These are phyloP conservation scores for Dendrobium officinale DNA, from an alignment of 106 monocot genomes.

Conservation along the genomic window DNA sequence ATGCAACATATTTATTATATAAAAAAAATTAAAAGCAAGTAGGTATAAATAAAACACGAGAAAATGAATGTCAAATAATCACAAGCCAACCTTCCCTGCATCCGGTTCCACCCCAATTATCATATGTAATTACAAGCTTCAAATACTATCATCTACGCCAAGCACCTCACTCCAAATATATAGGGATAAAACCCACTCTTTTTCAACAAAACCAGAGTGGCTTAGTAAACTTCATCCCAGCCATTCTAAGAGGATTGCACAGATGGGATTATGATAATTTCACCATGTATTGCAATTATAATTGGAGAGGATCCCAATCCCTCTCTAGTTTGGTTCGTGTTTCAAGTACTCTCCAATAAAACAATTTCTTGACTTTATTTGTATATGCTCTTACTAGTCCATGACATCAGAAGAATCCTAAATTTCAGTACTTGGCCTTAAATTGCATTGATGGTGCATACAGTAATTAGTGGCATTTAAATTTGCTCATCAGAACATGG, in stretches of 20 bases:
- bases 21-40: background rate
- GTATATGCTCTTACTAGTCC: background rate
- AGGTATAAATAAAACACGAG: background rate
- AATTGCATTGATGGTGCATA: background rate
- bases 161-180: background rate
- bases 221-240: background rate
- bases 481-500: background rate
- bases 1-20: background rate
- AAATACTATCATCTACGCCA: background rate
- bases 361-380: background rate
- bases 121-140: background rate
- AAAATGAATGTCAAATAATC: background rate
- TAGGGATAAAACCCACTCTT: background rate
- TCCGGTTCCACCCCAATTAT: background rate
- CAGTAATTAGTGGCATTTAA: background rate
- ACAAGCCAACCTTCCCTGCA: background rate
- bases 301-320: background rate
- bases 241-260: background rate
- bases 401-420: background rate
- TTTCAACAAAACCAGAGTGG: background rate
- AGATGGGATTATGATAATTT: background rate
- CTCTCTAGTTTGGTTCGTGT: background rate
- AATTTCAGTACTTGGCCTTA: too few relatives aligned
- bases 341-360: background rate
- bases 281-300: background rate